These are phyloP conservation scores for Arthrobotrys musiformis DNA, from an alignment of 2,329 filamentous ascomycete genomes.

Conservation along the genomic window DNA sequence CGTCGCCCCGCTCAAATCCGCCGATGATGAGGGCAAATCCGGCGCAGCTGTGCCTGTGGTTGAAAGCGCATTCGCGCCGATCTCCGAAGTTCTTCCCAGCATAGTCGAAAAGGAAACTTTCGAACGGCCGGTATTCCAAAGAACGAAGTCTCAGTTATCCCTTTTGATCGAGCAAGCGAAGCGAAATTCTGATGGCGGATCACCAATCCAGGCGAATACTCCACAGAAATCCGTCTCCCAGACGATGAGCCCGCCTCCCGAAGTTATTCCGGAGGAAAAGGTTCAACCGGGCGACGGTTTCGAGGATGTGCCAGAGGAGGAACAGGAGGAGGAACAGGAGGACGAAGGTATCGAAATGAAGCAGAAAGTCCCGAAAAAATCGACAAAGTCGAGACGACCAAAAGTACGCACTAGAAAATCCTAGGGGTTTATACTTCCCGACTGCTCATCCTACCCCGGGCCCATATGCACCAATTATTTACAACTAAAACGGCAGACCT, in stretches of 20 bases:
- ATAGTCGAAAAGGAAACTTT: constrained; percentile 55
- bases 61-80: constrained; percentile 31
- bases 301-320: constrained; percentile 38
- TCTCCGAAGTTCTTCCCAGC: constrained; percentile 21
- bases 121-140: constrained; percentile 56
- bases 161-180: constrained; percentile 57
- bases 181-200: constrained; percentile 13
- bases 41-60: constrained; percentile 21
- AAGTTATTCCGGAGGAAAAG: constrained; percentile 39
- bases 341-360: constrained; percentile 43
- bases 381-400: constrained; percentile 21
- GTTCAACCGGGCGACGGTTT: constrained; percentile 44
- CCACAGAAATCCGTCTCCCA: not conserved
- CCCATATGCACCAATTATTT: not conserved
- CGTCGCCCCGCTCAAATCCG: constrained; percentile 57
- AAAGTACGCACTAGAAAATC: constrained; percentile 39
- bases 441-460: not conserved
- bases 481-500: not conserved
- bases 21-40: constrained; percentile 42
- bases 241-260: constrained; percentile 23
- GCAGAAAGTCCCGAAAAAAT: constrained; percentile 22
- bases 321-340: constrained; percentile 15
- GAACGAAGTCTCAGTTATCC: constrained; percentile 58
- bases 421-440: not conserved
- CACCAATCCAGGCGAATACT: constrained; percentile 1